These are phyloP conservation scores for Fusarium abutilonis DNA, from an alignment of 2,329 filamentous ascomycete species.

Conservation along the genomic window DNA sequence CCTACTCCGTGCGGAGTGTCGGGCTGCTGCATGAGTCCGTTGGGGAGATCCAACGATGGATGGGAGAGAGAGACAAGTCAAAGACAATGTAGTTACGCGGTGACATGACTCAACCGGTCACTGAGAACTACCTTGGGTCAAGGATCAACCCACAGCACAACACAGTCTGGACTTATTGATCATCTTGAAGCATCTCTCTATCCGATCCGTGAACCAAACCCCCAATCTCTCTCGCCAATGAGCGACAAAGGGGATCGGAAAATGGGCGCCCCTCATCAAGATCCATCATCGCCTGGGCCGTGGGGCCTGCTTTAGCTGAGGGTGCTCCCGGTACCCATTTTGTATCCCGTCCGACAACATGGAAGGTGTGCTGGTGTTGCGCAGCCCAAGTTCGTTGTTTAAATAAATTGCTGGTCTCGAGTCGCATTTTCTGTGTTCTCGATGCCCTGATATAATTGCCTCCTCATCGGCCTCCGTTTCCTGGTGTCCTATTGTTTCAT, in stretches of 20 bases:
- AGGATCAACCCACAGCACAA: not conserved
- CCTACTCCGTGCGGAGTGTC: slow-evolving; percentile 27
- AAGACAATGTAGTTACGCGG: slow-evolving; percentile 4
- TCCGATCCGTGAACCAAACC: not conserved
- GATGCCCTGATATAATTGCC: slow-evolving; percentile 10
- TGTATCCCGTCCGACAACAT: slow-evolving; percentile 37
- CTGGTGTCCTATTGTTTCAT: not conserved
- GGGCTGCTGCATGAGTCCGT: slow-evolving; percentile 40
- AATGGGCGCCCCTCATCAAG: not conserved
- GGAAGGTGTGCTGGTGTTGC: slow-evolving; percentile 22
- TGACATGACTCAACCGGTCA: slow-evolving; percentile 33
- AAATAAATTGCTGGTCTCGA: slow-evolving; percentile 24
- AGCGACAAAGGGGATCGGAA: not conserved
- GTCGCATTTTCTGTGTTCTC: slow-evolving; percentile 17
- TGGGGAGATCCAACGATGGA: slow-evolving; percentile 5
- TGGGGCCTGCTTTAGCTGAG: not conserved
- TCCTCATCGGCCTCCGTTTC: not conserved
- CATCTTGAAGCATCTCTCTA: not conserved
- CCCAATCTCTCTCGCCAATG: not conserved
- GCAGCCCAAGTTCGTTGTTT: slow-evolving; percentile 11
- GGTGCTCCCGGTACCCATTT: slow-evolving; percentile 39
- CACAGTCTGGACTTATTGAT: not conserved
- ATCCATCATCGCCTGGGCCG: not conserved
- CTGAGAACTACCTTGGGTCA: not conserved
- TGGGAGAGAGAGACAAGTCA: slow-evolving; percentile 11